A percentile compares a stretch with the other conserved stretches of the same genome.
Evolutionary conservation across 768 basidiomycete genomes (phyloP).

Genomic region (Galerina marginata): DNA sequence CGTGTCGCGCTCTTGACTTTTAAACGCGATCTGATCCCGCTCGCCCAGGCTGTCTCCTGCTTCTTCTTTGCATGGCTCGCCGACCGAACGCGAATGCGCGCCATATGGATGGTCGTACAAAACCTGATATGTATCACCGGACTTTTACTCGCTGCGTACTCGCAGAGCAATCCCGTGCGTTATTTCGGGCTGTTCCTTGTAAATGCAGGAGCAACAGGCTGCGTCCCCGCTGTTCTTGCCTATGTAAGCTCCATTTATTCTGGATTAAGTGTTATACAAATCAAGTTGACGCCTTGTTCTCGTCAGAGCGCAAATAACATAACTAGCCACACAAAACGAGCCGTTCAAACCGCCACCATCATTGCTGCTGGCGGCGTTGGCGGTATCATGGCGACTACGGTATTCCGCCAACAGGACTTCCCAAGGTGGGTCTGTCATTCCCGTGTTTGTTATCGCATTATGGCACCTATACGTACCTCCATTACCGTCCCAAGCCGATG

Average conservation of each 20-base stretch:
- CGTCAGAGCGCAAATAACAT: conserved; percentile 42
- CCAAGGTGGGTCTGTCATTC: conserved; percentile 18
- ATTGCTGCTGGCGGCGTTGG: conserved; percentile 43
- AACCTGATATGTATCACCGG: conserved; percentile 38
- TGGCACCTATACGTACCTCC: not conserved
- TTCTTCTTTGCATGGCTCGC: conserved; percentile 44
- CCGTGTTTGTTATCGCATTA: no score
- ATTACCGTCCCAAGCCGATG: not conserved
- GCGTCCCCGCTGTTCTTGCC: conserved; percentile 42
- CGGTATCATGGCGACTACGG: conserved; percentile 45
- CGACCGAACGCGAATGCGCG: conserved; percentile 40
- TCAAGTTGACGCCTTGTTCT: not conserved
- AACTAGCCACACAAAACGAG: conserved; percentile 42
- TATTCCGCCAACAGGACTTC: conserved; percentile 42
- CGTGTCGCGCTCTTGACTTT: not conserved
- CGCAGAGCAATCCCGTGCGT: conserved; percentile 31
- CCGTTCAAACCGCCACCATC: conserved; percentile 41
- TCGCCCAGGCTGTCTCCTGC: conserved; percentile 35
- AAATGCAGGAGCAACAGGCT: conserved; percentile 39
- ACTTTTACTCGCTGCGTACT: conserved; percentile 37
- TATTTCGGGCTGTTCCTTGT: conserved; percentile 42
- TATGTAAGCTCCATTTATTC: conserved; percentile 33
- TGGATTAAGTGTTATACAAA: not conserved
- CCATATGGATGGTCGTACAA: conserved; percentile 38
- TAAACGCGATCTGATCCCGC: not conserved